Conservation (phyloP, 148 eudicot genomes). For the Amaranthus palmeri region DNA sequence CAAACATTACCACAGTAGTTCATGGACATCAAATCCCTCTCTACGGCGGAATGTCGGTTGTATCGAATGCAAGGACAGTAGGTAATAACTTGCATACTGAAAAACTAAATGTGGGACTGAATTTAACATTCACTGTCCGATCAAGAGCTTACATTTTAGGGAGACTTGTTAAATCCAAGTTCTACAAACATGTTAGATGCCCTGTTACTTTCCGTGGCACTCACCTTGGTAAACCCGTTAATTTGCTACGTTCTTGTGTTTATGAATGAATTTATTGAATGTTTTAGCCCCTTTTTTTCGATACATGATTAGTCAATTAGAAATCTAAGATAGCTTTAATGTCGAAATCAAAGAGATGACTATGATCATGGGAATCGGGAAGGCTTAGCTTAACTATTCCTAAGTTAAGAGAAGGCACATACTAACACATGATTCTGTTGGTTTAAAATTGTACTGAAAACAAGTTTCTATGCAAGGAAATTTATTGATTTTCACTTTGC, state of each 20-base stretch:
- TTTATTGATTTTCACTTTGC: not conserved
- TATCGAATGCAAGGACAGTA: constrained; percentile 22
- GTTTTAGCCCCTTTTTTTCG: not conserved
- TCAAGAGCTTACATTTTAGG: constrained; percentile 78
- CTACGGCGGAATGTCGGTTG: constrained; percentile 53
- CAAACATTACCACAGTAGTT: constrained; percentile 34
- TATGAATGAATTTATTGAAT: constrained; percentile 1
- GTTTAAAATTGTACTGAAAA: constrained; percentile 9
- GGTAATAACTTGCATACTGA: constrained; percentile 20
- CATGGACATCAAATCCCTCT: constrained; percentile 55
- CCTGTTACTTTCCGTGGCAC: constrained; percentile 42
- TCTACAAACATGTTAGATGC: constrained; percentile 47
- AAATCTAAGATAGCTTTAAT: not conserved
- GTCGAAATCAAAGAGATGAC: too few species aligned
- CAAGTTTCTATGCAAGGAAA: constrained; percentile 4
- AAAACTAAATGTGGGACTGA: constrained; percentile 45
- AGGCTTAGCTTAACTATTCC: too few species aligned
- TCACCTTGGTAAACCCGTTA: constrained; percentile 50
- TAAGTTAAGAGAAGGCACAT: constrained; percentile 4
- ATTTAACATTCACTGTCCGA: constrained; percentile 60
- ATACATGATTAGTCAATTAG: not conserved
- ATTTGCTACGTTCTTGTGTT: constrained; percentile 39
- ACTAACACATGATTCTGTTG: not conserved
- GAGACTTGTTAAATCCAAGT: constrained; percentile 66
- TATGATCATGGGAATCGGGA: too few species aligned